Percentiles rank a stretch among this genome's conserved stretches.
Evolutionary conservation across 2,329 filamentous ascomycete genomes (phyloP).

Genomic region (Daldinia sp.): DNA sequence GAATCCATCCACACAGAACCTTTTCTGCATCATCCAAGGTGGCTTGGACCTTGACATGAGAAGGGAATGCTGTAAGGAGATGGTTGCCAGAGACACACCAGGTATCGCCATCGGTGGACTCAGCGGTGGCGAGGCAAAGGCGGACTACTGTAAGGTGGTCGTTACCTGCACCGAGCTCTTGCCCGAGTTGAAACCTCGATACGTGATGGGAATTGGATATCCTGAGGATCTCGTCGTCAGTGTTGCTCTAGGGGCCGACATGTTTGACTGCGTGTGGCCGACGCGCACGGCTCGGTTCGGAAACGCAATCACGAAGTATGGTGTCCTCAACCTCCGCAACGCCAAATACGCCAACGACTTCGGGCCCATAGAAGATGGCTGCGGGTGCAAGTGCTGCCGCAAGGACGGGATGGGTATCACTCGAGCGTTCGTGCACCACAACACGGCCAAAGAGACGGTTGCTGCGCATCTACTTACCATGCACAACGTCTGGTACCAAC

Average conservation of each 20-base stretch:
- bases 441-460: slow-evolving; percentile 93
- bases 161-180: slow-evolving; percentile 85
- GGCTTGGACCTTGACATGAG: slow-evolving; percentile 90
- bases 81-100: slow-evolving; percentile 91
- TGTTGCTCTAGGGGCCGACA: slow-evolving; percentile 93
- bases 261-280: slow-evolving; percentile 99
- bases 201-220: slow-evolving; percentile 99
- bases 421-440: slow-evolving; percentile 89
- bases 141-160: slow-evolving; percentile 91
- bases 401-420: slow-evolving; percentile 84
- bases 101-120: slow-evolving; percentile 97
- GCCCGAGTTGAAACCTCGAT: slow-evolving; percentile 92
- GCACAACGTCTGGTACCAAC: slow-evolving; percentile 94
- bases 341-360: slow-evolving; percentile 83
- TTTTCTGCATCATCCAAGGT: slow-evolving; percentile 99
- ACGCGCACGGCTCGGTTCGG: slow-evolving; percentile 96
- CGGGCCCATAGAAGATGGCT: slow-evolving; percentile 83
- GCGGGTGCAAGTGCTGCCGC: slow-evolving; percentile 82
- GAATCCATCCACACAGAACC: slow-evolving; percentile 84
- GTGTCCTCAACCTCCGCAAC: slow-evolving; percentile 87
- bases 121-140: slow-evolving; percentile 94
- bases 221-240: slow-evolving; percentile 96
- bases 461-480: slow-evolving; percentile 88
- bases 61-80: slow-evolving; percentile 83
- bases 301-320: slow-evolving; percentile 85